These are phyloP conservation scores for Trifolium pratense DNA, from an alignment of 306 rosid species.

Conservation along the genomic window DNA sequence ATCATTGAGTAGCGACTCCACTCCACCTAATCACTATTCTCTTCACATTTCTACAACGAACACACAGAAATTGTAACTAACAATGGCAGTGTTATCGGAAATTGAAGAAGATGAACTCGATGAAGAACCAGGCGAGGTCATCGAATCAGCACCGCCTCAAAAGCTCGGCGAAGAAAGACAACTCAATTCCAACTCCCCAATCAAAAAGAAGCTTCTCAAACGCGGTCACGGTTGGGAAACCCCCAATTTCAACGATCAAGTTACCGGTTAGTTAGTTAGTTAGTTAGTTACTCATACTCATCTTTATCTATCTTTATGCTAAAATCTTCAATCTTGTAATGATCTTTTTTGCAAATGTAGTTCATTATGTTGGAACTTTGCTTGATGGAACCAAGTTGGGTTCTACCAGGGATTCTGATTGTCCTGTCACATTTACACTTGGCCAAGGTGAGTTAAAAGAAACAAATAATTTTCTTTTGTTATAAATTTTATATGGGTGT, in stretches of 20 bases:
- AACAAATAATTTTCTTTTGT: not conserved
- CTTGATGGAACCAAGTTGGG: constrained; percentile 58
- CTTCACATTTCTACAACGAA: too few species aligned
- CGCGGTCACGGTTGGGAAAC: constrained; percentile 65
- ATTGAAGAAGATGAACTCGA: constrained; percentile 52
- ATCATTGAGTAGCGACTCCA: too few species aligned
- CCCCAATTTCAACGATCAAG: constrained; percentile 66
- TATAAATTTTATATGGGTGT: not conserved
- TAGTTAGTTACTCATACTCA: not conserved
- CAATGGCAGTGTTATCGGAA: constrained; percentile 52
- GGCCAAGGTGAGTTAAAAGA: constrained; percentile 49
- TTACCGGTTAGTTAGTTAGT: constrained; percentile 45
- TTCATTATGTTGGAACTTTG: constrained; percentile 60
- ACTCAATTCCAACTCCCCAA: constrained; percentile 33
- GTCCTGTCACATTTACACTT: constrained; percentile 53
- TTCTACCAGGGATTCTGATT: constrained; percentile 56
- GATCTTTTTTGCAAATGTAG: constrained; percentile 43
- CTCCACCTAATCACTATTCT: too few species aligned
- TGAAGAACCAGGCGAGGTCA: constrained; percentile 80
- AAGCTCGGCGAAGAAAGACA: constrained; percentile 71
- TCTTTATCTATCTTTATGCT: not conserved
- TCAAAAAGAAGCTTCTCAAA: constrained; percentile 66
- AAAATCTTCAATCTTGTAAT: not conserved
- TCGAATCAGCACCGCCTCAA: constrained; percentile 75
- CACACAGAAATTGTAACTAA: too few species aligned